Conservation (phyloP, 2,329 filamentous ascomycete species). For the Zasmidium angulare region DNA sequence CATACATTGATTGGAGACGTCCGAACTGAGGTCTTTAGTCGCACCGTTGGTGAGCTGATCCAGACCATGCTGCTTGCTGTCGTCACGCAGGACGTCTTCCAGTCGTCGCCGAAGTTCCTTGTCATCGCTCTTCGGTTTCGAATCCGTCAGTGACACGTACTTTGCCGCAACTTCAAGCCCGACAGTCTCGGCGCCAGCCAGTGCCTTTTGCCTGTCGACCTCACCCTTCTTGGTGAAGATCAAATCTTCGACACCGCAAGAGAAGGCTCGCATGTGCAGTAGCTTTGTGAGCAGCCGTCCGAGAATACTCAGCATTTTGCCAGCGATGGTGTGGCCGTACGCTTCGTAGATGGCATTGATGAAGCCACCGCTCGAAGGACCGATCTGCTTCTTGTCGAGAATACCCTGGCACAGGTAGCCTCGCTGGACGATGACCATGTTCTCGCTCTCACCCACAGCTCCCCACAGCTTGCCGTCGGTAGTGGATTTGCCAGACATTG, state of each 20-base stretch:
- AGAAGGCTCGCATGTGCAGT: slow-evolving; percentile 91
- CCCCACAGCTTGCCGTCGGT: slow-evolving; percentile 82
- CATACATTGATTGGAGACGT: slow-evolving; percentile 75
- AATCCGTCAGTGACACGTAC: slow-evolving; percentile 79
- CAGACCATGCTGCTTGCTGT: slow-evolving; percentile 85
- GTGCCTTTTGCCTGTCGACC: slow-evolving; percentile 63
- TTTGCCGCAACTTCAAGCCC: slow-evolving; percentile 79
- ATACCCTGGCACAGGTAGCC: slow-evolving; percentile 89
- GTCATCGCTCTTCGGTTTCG: slow-evolving; percentile 61
- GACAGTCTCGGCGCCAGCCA: slow-evolving; percentile 66
- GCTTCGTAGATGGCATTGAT: slow-evolving; percentile 92
- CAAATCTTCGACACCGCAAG: slow-evolving; percentile 95
- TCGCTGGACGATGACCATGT: slow-evolving; percentile 75
- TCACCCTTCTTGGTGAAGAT: slow-evolving; percentile 81
- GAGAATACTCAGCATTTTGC: slow-evolving; percentile 83
- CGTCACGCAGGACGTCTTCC: slow-evolving; percentile 87
- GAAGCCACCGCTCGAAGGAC: slow-evolving; percentile 80
- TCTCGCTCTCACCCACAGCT: slow-evolving; percentile 59
- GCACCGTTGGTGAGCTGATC: slow-evolving; percentile 80
- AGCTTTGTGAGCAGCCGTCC: slow-evolving; percentile 86
- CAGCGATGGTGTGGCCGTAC: slow-evolving; percentile 83
- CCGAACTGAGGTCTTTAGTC: slow-evolving; percentile 69
- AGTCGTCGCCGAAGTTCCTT: slow-evolving; percentile 73
- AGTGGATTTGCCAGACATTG: slow-evolving; percentile 74
- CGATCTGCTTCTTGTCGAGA: slow-evolving; percentile 92